A percentile compares a stretch with the other conserved stretches of the same genome.
phyloP scores from a whole-genome alignment of 306 rosid species.

The Corylus avellana region DNA sequence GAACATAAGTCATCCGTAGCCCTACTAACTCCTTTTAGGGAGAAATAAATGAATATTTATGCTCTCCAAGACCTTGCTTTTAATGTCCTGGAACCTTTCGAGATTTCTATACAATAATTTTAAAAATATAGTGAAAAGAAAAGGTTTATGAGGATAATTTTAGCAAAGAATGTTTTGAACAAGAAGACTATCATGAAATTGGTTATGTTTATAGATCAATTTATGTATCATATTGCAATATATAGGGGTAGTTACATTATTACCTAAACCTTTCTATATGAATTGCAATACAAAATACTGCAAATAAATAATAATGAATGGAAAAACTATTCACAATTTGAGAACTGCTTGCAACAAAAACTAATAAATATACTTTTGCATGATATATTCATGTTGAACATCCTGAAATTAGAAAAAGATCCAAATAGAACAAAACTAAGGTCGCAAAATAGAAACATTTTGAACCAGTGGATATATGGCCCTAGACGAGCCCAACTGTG shows the following conservation, averaged over 20 bases:
- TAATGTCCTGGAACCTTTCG: neutral
- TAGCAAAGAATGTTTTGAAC: neutral
- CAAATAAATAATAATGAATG: neutral
- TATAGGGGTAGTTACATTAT: neutral
- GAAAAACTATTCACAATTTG: neutral
- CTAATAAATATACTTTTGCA: neutral
- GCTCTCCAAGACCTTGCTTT: neutral
- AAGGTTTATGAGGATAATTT: neutral
- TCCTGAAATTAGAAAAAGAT: neutral
- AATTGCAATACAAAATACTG: neutral
- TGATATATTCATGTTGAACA: neutral
- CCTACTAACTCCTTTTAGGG: neutral
- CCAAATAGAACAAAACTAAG: neutral
- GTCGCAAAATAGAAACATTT: neutral
- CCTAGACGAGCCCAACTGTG: neutral
- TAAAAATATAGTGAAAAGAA: neutral
- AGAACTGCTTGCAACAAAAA: neutral
- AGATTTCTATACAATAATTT: neutral
- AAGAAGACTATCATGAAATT: neutral
- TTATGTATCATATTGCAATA: neutral
- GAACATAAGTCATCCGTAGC: neutral
- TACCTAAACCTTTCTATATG: neutral
- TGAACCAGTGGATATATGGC: neutral
- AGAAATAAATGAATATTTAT: neutral
- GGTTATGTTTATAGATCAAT: neutral